Conservation (phyloP, 208 protist species). For the Leishmania tarentolae region DNA sequence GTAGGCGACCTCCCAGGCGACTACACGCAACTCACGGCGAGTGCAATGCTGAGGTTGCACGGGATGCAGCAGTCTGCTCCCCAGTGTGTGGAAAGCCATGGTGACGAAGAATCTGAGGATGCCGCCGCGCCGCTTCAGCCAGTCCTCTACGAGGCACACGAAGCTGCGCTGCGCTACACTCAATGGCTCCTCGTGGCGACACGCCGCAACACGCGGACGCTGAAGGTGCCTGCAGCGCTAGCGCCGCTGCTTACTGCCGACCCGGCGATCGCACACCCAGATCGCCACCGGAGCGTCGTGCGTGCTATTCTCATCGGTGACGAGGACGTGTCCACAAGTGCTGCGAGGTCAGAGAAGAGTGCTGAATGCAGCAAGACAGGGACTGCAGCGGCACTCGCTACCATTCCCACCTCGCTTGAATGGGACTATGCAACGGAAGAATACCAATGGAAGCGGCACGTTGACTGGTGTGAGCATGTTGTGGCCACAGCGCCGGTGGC, state of each 20-base stretch:
- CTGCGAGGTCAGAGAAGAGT: neutral
- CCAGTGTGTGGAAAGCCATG: neutral
- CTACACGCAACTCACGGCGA: slow-evolving; percentile 52
- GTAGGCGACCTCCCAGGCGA: slow-evolving; percentile 80
- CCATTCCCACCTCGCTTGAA: slow-evolving; percentile 15
- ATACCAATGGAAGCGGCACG: slow-evolving; percentile 68
- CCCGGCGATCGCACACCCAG: slow-evolving; percentile 66
- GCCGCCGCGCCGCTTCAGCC: slow-evolving; percentile 40
- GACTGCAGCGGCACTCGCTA: neutral
- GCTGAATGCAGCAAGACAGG: neutral
- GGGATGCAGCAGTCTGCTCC: neutral
- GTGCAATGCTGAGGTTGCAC: slow-evolving; percentile 46
- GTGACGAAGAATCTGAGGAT: neutral
- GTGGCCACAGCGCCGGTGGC: slow-evolving; percentile 32
- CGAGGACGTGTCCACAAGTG: neutral
- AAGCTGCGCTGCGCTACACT: slow-evolving; percentile 37
- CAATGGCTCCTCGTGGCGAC: slow-evolving; percentile 64
- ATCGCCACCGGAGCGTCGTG: slow-evolving; percentile 42
- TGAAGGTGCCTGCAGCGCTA: slow-evolving; percentile 60
- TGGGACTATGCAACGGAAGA: slow-evolving; percentile 50
- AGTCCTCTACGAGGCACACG: slow-evolving; percentile 64
- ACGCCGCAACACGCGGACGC: slow-evolving; percentile 39
- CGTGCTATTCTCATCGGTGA: slow-evolving; percentile 28
- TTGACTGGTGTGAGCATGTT: slow-evolving; percentile 47
- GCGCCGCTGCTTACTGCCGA: slow-evolving; percentile 74